Conservation (phyloP, 177 flowering plant species). For the Telopea speciosissima region DNA sequence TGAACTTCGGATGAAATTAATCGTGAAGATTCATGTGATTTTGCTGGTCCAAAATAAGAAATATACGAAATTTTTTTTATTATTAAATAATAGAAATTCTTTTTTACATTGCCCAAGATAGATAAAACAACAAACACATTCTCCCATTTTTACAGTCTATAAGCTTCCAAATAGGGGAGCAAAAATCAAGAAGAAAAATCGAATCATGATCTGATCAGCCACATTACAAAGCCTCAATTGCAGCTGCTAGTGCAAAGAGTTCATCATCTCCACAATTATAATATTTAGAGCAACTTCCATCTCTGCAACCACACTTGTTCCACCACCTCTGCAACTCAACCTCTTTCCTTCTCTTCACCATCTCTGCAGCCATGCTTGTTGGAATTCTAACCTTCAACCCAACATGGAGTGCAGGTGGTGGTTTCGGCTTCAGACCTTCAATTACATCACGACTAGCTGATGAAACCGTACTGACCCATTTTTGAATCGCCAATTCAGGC, state of each 20-base stretch:
- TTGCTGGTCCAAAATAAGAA: too few relatives aligned
- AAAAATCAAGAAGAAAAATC: too few relatives aligned
- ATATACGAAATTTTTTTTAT: too few relatives aligned
- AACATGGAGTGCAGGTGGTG: constrained; percentile 30
- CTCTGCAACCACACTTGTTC: constrained; percentile 35
- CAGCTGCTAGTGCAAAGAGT: constrained; percentile 31
- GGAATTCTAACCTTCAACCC: constrained; percentile 25
- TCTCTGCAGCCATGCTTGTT: neutral
- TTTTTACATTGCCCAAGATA: too few relatives aligned
- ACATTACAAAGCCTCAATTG: constrained; percentile 6
- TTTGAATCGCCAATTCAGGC: constrained; percentile 27
- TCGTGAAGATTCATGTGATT: too few relatives aligned
- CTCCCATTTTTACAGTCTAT: too few relatives aligned
- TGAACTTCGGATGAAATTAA: too few relatives aligned
- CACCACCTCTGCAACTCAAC: constrained; percentile 13
- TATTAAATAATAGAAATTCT: too few relatives aligned
- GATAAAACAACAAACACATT: too few relatives aligned
- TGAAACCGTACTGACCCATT: constrained; percentile 30
- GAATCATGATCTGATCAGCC: too few relatives aligned
- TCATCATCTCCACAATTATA: constrained; percentile 28
- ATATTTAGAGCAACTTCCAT: constrained; percentile 17
- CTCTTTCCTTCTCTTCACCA: constrained; percentile 2
- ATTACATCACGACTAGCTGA: neutral
- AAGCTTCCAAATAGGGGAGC: too few relatives aligned
- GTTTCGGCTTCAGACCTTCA: constrained; percentile 18